Evolutionary conservation across 352 stramenopile species (phyloP), one percentile per base, ranked within the genome.

Genomic region (Lagenidium giganteum): DNA sequence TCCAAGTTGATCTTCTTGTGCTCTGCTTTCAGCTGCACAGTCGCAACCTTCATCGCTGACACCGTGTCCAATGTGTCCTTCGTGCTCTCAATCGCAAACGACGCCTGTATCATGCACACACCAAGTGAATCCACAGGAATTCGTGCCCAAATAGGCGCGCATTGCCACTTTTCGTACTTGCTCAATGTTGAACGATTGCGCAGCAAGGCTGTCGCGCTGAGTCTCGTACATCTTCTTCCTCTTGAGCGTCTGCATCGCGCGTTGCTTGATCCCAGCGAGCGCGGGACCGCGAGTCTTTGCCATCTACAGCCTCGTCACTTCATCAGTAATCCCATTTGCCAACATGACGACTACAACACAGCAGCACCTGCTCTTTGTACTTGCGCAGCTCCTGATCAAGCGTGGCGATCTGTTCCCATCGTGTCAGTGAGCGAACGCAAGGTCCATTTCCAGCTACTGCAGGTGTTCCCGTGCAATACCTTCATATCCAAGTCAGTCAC

Each of bases 1-100:
- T 93, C 83, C 39, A 99, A 88, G 56, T 99, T 80, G 42, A 99
- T 87, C 70, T 98, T 95, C 57, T 98, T 93, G 21, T 91, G 92
- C 61, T 98, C 90, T 5, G 75, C 74, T 61, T 98, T 98, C 5
- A 99, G 66, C 35, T 89, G 84, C 47, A 86, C 76, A 7, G 67
- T 63, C 14, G 93, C 94, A 39, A 72, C 81, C 68, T 98, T 98
- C 92, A 98, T 98, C 1, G 95, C 94, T 14, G 85, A 67, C 0
- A 98, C 90, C 0, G 92, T 98, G 28, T 81, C 70, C 1, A 98
- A 75, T 21, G 87, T 96, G 41, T 96, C 90, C 39, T 93, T 95
- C 35, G 89, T 89, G 36, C 75, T 95, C 51, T 98, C 92, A 49
- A 98, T 96, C 22, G 87, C 84, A 67, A 93, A 93, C 22, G 72